Evolutionary conservation across 1,139 yeast species (phyloP), one percentile per base, ranked within the genome.

Genomic region (Suhomyces terraborum): DNA sequence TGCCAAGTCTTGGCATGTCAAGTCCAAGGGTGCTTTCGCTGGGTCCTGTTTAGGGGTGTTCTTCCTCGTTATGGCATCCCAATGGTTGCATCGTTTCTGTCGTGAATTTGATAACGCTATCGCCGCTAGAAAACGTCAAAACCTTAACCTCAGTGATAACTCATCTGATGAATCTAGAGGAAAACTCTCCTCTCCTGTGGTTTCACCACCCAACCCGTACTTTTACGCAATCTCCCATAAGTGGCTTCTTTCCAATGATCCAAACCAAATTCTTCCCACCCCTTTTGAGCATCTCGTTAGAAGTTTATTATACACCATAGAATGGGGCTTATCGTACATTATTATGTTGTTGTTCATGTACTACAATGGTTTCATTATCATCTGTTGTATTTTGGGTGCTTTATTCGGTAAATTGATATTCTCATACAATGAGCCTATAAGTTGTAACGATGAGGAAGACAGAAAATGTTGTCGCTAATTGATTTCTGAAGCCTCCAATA

Each of bases 311-410:
- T 82, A 75, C 56, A 71, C 80, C 2, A 51, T 79, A 21, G 82
- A 81, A 55, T 79, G 84, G 77, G 84, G 84, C 2, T 71, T 77
- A 14, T 77, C 82, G 4, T 82, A 82, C 55, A 61, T 82, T 41
- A 74, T 82, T 51, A 83, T 82, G 86, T 69, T 83, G 64, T 64
- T 83, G 51, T 82, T 82, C 66, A 83, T 82, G 88, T 81, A 81
- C 65, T 82, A 79, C 64, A 82, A 82, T 52, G 88, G 88, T 14
- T 83, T 80, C 57, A 69, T 82, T 26, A 77, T 81, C 42, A 78
- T 82, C 43, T 73, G 80, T 16, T 80, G 84, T 59, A 69, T 82
- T 38, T 58, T 82, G 32, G 88, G 88, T 6, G 84, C 84, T 3
- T 59, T 80, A 27, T 55, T 82, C 40, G 88, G 88, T 2, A 76